Evolutionary conservation across 805 yeast genomes (phyloP).

Genomic region (Cephaloascus fragrans): DNA sequence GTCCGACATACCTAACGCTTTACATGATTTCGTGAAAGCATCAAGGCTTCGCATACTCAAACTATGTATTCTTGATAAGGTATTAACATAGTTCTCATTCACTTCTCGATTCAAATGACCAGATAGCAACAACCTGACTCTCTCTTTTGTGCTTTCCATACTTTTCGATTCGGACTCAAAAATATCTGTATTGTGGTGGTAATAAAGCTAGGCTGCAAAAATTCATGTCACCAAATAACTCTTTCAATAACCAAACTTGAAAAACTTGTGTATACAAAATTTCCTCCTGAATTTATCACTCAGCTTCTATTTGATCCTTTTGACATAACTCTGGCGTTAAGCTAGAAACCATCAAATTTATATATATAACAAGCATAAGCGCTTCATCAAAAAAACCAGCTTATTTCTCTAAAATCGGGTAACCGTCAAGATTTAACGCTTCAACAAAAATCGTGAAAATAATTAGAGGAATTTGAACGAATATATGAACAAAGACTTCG

Average conservation of each 20-base stretch:
- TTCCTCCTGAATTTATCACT: no score
- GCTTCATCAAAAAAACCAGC: no score
- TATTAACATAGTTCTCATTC: constrained; percentile 7
- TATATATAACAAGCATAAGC: no score
- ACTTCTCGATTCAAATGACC: constrained; percentile 1
- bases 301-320: no score
- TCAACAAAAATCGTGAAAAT: no score
- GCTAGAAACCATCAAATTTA: no score
- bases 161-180: not conserved
- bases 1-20: constrained; percentile 13
- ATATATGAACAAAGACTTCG: no score
- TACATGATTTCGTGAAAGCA: constrained; percentile 9
- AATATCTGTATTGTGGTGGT: not conserved
- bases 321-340: no score
- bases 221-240: constrained; percentile 5
- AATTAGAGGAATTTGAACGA: no score
- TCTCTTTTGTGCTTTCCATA: not conserved
- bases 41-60: constrained; percentile 2
- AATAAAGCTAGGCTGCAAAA: constrained; percentile 7
- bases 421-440: no score
- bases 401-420: no score
- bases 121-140: not conserved
- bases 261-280: not conserved
- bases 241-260: constrained; percentile 3
- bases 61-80: constrained; percentile 8